Base-by-base conservation (phyloP, 176 grass and related monocot genomes). In the Musa acuminata region DNA sequence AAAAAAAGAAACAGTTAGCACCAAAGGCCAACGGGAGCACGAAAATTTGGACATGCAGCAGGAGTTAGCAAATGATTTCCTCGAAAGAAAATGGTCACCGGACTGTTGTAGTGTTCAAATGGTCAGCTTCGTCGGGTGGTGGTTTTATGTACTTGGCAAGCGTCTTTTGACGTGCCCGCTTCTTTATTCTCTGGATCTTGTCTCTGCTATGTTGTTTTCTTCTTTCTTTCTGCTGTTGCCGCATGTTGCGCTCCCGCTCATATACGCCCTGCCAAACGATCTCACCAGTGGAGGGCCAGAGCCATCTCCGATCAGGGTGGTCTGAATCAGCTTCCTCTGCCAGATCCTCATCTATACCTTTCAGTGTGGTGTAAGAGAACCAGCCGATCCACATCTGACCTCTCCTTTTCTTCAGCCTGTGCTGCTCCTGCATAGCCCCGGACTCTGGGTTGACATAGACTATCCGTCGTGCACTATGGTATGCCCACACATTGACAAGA, bases 301-400 rank as follows among this genome's bases (percentile, higher is more conserved):
- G 75, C 91, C 96, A 91, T 70, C 86, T 88, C 49, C 81, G 74
- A 51, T 74, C 70, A 2, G 84, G 82, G 49, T 24, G 78, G 53
- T 99, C 96, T 17, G 52, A 69, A 60, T 99, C 96, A 1, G 82
- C 84, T 81, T 95, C 96, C 77, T 99, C 96, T 2, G 96, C 96
- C 51, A 95, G 73, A 72, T 99, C 96, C 79, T 95, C 96, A 26
- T 99, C 96, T 91, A 99, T 99, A 84, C 74, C 75, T 72, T 99
- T 95, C 58, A 95, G 84, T 35, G 85, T 95, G 53, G 81, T 25
- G 23, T 87, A 86, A 6, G 88, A 92, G 81, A 99, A 95, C 84
- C 77, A 95, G 19, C 75, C 77, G 69, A 99, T 75, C 79, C 78
- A 91, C 88, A 95, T 99, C 51, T 89, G 84, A 78, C 89, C 78